Conservation (phyloP, 345 rosid species). For the Adansonia digitata region DNA sequence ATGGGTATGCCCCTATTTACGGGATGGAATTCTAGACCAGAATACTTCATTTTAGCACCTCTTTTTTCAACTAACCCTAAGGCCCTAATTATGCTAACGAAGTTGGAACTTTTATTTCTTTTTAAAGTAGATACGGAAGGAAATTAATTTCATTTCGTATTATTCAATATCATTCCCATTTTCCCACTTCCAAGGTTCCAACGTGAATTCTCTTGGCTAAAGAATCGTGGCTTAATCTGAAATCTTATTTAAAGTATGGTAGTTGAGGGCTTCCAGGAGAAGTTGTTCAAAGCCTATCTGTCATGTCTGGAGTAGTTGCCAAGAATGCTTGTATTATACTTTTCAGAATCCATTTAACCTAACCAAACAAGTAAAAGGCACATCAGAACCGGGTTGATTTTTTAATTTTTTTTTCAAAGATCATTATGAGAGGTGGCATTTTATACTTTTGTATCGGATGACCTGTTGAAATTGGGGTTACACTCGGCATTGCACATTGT, state of each 20-base stretch:
- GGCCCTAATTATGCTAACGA: no score
- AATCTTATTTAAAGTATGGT: background rate
- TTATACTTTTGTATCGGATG: background rate
- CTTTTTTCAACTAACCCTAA: background rate
- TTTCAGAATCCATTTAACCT: background rate
- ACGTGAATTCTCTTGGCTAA: background rate
- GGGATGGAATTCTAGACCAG: no score
- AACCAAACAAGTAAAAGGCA: no score
- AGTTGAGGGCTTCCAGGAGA: background rate
- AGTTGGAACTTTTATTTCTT: no score
- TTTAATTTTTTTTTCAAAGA: background rate
- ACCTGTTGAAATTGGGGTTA: background rate
- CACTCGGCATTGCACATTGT: background rate
- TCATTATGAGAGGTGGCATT: background rate
- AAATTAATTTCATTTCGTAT: background rate
- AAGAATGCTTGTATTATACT: background rate
- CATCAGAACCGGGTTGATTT: background rate
- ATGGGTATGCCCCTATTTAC: no score
- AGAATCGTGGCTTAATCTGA: background rate
- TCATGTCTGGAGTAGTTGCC: background rate
- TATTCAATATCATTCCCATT: background rate
- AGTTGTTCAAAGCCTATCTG: constrained; percentile 6
- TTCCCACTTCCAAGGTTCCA: background rate
- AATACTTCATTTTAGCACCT: background rate
- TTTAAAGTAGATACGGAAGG: background rate